Conservation (phyloP, 768 basidiomycete genomes). For the Suillus spraguei region DNA sequence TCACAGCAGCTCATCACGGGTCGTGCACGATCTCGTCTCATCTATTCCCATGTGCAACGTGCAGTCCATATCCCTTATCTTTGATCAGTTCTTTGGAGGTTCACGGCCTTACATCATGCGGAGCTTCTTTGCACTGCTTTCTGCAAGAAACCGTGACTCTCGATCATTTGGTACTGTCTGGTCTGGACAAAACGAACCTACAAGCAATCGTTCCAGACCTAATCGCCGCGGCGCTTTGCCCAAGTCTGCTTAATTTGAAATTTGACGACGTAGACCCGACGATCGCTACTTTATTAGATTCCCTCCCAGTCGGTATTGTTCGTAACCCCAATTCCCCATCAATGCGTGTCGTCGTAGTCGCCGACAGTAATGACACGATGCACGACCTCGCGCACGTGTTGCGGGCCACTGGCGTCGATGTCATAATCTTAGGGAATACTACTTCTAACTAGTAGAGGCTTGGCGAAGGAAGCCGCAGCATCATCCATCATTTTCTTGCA, state of each 20-base stretch:
- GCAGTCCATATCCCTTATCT: slow-evolving; percentile 12
- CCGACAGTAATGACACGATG: neutral
- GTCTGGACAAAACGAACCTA: neutral
- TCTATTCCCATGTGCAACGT: slow-evolving; percentile 14
- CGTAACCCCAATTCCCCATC: neutral
- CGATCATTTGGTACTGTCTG: slow-evolving; percentile 3
- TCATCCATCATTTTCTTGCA: neutral
- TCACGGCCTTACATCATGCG: slow-evolving; percentile 10
- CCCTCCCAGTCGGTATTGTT: neutral
- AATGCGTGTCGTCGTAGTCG: neutral
- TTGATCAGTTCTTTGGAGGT: slow-evolving; percentile 8
- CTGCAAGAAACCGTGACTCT: slow-evolving; percentile 8
- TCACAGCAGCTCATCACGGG: slow-evolving; percentile 21
- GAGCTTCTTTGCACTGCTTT: slow-evolving; percentile 10
- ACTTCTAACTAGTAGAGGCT: neutral
- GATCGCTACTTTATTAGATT: neutral
- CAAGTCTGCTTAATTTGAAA: slow-evolving; percentile 2
- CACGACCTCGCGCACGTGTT: neutral
- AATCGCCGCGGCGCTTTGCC: neutral
- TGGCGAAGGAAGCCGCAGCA: neutral
- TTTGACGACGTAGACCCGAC: neutral
- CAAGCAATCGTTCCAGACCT: neutral
- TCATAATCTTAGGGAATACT: neutral
- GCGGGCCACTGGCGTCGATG: neutral
- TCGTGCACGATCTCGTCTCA: slow-evolving; percentile 1